These are phyloP conservation scores for Daldinia concentrica DNA, from an alignment of 495 filamentous ascomycete genomes.

Conservation along the genomic window DNA sequence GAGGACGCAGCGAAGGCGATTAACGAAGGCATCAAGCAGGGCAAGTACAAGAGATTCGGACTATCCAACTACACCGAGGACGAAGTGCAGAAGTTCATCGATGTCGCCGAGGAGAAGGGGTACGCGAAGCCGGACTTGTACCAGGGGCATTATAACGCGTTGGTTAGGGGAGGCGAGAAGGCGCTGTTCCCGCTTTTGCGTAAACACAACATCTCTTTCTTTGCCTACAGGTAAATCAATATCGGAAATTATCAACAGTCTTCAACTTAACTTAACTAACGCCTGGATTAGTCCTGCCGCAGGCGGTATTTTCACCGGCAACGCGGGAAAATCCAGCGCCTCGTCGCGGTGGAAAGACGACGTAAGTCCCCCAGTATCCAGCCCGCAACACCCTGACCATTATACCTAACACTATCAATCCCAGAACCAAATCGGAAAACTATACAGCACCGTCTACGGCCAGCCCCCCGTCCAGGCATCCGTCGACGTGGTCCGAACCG, in stretches of 20 bases:
- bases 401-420: neutral
- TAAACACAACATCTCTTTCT: constrained; percentile 56
- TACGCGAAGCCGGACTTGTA: constrained; percentile 59
- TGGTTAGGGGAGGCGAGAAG: constrained; percentile 53
- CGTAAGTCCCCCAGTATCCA: neutral
- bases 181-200: constrained; percentile 58
- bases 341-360: neutral
- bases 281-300: neutral
- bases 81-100: constrained; percentile 56
- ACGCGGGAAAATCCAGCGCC: neutral
- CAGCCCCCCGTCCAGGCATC: neutral
- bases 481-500: neutral
- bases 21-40: constrained; percentile 49
- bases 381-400: neutral
- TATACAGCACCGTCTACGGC: neutral
- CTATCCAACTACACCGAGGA: constrained; percentile 57
- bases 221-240: constrained; percentile 31
- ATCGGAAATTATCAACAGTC: neutral
- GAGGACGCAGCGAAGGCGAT: constrained; percentile 55
- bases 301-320: neutral
- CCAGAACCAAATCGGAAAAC: neutral
- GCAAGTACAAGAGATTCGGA: constrained; percentile 55
- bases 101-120: constrained; percentile 53
- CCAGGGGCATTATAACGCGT: constrained; percentile 60
- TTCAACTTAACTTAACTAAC: neutral